Percentiles rank a stretch among this genome's conserved stretches.
Conservation (phyloP, 805 yeast species). For the Cyberlindnera galapagoensis region DNA sequence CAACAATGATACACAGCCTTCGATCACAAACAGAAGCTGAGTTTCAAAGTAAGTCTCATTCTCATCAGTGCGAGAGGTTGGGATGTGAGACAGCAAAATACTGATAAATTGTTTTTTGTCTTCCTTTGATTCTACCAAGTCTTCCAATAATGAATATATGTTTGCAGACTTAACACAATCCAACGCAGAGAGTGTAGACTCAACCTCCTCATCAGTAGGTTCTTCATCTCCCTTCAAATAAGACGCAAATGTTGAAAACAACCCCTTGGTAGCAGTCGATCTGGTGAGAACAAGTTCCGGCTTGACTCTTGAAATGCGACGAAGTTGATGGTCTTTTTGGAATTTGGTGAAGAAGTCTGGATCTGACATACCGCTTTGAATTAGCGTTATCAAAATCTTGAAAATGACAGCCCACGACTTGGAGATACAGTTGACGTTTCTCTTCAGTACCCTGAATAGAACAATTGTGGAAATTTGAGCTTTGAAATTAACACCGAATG, state of each 20-base stretch:
- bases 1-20: constrained; percentile 27
- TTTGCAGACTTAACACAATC: constrained; percentile 77
- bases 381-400: constrained; percentile 54
- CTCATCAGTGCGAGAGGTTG: constrained; percentile 25
- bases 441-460: constrained; percentile 66
- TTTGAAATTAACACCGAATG: constrained; percentile 85
- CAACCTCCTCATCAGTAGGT: constrained; percentile 91
- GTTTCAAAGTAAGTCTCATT: constrained; percentile 22
- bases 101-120: constrained; percentile 19
- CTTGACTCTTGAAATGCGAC: constrained; percentile 50
- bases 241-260: constrained; percentile 88
- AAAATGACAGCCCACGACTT: constrained; percentile 53
- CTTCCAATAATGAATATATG: constrained; percentile 48
- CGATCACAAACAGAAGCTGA: constrained; percentile 38
- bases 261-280: constrained; percentile 62
- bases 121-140: constrained; percentile 25
- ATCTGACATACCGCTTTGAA: constrained; percentile 63
- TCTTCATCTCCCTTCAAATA: constrained; percentile 93
- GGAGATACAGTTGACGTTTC: constrained; percentile 41
- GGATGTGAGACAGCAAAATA: constrained; percentile 29
- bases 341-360: constrained; percentile 62
- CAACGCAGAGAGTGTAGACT: constrained; percentile 71
- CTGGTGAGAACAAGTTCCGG: constrained; percentile 64
- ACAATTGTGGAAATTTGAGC: constrained; percentile 89
- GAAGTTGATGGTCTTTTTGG: constrained; percentile 49